Base-by-base conservation (phyloP, 2,329 filamentous ascomycete genomes). In the Grosmannia clavigera region DNA sequence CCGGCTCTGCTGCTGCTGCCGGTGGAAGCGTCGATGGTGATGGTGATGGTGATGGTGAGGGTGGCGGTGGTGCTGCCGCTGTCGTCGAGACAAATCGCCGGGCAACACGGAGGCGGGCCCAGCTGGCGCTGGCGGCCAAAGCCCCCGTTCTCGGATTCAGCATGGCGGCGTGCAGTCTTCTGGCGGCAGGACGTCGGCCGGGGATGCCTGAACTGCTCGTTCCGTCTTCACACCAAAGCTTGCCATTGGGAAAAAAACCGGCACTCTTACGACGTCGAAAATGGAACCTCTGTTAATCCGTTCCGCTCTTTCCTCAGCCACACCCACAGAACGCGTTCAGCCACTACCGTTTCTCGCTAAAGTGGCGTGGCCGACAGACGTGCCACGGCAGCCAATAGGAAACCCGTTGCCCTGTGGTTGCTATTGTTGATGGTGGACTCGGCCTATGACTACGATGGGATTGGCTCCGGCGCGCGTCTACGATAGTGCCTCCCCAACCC, bases 61-160 rank as follows among this genome's bases (percentile, higher is more conserved):
- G 2, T 5, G 19, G 11, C 40, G 19, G 25, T 33, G 51, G 25
- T 33, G 25, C 40, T 10, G 46, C n/a, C n/a, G n/a, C 46, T 9
- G n/a, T 25, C 1, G 46, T 50, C 19, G 51, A 22, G 25, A 68
- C 65, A 61, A 68, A 69, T 14, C 59, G 59, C 58, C 68, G 66
- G 27, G 64, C 61, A 46, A 66, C 54, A 46, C 58, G 53, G 33
- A n/a, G 46, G n/a, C 65, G 63, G 51, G 62, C 60, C n/a, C 61
- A 58, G 63, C 67, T 65, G 43, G 66, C 40, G 40, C 33, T 35
- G 6, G 40, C 63, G 40, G 65, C 63, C 64, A 70, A 74, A 67
- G 80, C 76, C 68, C 81, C 79, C 74, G 87, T 73, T 72, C 84
- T 81, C 65, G 84, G 80, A 72, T 87, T 85, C 64, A 89, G 74